Conservation (phyloP, 225 moss, liverwort and hornwort genomes). For the Anthoceros angustus region DNA sequence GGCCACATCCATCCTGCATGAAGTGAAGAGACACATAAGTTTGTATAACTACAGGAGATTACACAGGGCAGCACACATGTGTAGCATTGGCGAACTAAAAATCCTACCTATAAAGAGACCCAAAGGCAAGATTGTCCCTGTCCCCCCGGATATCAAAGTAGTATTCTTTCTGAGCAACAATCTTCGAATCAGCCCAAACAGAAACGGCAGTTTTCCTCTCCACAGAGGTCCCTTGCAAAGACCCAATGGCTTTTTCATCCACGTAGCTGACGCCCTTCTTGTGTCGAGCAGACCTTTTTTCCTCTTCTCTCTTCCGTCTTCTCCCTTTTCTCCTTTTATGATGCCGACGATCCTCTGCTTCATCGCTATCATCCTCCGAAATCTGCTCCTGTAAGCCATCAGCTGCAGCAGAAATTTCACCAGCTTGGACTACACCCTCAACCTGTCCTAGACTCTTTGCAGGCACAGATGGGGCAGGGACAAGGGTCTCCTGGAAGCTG, state of each 20-base stretch:
- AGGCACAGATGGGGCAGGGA: neutral
- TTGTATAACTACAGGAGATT: neutral
- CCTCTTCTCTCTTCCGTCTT: constrained; percentile 33
- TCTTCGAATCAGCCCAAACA: constrained; percentile 43
- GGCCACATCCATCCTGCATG: constrained; percentile 71
- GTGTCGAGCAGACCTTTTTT: constrained; percentile 17
- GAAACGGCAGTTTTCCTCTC: constrained; percentile 45
- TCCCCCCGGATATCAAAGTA: constrained; percentile 83
- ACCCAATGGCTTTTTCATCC: constrained; percentile 40
- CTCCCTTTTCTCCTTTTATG: constrained; percentile 35
- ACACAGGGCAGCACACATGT: neutral
- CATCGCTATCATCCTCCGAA: neutral
- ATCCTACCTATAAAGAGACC: constrained; percentile 70
- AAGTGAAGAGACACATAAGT: constrained; percentile 8
- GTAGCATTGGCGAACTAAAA: neutral
- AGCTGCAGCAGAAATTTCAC: neutral
- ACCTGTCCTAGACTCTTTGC: neutral
- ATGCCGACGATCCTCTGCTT: constrained; percentile 23
- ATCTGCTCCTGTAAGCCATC: neutral
- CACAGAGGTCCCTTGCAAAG: constrained; percentile 28
- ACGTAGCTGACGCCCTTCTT: constrained; percentile 23
- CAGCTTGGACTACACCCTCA: neutral
- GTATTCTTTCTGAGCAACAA: constrained; percentile 36
- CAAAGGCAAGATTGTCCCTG: constrained; percentile 80
- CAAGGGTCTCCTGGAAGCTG: neutral